Conservation (phyloP, 257 asterid genomes). For the Solanum paucissectum region DNA sequence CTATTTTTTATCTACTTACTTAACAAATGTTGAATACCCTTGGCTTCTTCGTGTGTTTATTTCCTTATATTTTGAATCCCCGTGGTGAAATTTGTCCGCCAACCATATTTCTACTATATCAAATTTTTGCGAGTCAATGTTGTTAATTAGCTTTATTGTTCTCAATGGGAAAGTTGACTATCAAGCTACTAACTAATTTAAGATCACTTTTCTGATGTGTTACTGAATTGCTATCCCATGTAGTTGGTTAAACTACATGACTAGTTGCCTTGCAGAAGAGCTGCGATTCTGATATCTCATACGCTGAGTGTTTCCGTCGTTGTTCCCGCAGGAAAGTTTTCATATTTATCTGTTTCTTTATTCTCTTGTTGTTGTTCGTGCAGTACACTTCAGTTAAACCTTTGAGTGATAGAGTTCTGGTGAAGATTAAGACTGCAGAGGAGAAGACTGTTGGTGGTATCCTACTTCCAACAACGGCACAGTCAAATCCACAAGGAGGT, state of each 20-base stretch:
- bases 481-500: conserved; percentile 70
- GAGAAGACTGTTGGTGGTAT: conserved; percentile 90
- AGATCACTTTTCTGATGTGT: not conserved
- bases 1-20: not conserved
- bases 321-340: not conserved
- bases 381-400: conserved; percentile 92
- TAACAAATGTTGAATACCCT: not conserved
- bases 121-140: not conserved
- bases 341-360: not conserved
- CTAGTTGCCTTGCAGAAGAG: not conserved
- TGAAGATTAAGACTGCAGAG: conserved; percentile 67
- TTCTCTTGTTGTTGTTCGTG: not conserved
- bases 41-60: not conserved
- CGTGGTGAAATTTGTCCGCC: not conserved
- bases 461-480: conserved; percentile 63
- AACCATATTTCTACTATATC: not conserved
- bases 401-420: conserved; percentile 81
- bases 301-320: not conserved
- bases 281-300: not conserved
- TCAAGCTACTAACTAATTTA: not conserved
- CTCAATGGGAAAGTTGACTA: not conserved
- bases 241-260: not conserved
- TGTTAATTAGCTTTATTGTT: not conserved
- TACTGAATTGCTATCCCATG: not conserved
- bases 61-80: not conserved